Conservation (phyloP, 2,329 filamentous ascomycete species). For the Zasmidium citrigriseum region DNA sequence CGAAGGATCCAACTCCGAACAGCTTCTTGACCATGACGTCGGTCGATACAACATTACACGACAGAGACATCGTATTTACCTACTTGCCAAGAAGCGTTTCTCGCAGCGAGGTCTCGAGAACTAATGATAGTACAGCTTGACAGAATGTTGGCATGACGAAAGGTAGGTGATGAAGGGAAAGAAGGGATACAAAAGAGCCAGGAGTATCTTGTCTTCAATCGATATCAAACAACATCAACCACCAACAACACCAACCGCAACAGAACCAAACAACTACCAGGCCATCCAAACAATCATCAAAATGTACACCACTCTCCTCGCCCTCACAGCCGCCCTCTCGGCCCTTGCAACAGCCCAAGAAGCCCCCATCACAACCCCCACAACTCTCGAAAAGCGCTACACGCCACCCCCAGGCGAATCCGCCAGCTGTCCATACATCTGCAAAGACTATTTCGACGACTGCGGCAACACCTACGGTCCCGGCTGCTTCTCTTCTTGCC, state of each 20-base stretch:
- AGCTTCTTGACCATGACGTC: no score
- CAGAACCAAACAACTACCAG: not conserved
- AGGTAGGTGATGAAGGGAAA: not conserved
- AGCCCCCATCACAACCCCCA: not conserved
- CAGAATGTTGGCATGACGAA: not conserved
- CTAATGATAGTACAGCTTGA: not conserved
- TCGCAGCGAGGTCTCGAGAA: not conserved
- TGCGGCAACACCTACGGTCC: slow-evolving; percentile 18
- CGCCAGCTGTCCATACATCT: not conserved
- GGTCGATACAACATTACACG: no score
- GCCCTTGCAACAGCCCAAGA: not conserved
- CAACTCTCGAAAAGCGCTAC: not conserved
- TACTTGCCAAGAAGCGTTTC: not conserved
- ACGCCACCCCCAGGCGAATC: not conserved
- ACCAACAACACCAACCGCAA: not conserved
- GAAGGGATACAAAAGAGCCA: not conserved
- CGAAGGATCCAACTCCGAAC: no score
- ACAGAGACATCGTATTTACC: not conserved
- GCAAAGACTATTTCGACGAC: slow-evolving; percentile 13
- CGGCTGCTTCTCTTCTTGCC: slow-evolving; percentile 10
- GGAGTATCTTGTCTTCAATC: not conserved
- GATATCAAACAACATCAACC: not conserved
- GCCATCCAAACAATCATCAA: not conserved
- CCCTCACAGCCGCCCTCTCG: not conserved
- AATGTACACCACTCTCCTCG: not conserved